Evolutionary conservation across 306 rosid genomes (phyloP), one percentile per base, ranked within the genome.

Genomic region (Castanospermum australe): DNA sequence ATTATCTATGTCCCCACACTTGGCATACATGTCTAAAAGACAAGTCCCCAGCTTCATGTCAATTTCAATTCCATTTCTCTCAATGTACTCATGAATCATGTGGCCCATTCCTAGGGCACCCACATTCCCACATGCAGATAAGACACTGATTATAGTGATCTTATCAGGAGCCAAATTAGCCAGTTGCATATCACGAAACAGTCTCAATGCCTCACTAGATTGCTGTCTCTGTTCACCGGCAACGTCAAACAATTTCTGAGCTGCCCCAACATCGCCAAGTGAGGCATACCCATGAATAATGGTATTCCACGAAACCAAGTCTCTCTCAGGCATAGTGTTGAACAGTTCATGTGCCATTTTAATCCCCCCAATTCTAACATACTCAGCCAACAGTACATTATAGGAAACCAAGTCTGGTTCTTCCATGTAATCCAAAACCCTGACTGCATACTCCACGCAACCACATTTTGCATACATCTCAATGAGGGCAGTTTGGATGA

Each of bases 301-400:
- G 24, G 79, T 79, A 36, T 71, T 79, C 79, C 79, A 79, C 22
- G 83, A 79, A 50, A 71, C 83, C 78, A 79, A 48, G 63, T 79
- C 83, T 51, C 73, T 71, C 21, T 70, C 65, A 21, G 74, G 62
- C 73, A 76, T 76, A 2, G 4, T 51, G 35, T 76, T 59, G 52
- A 76, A 82, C 73, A 82, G 18, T 47, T 82, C 69, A 12, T 32
- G 78, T 28, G 82, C 78, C 67, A 25, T 45, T 61, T 32, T 10
- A 47, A 75, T 57, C 36, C 75, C 72, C 18, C 81, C 71, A 4
- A 24, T 2, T 81, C 56, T 59, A 57, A 75, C 64, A n/a, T 33
- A 67, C 71, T 45, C 81, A 1, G 35, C 44, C 81, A 81, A 59
- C 24, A 81, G 6, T 18, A 75, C 77, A 47, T 81, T 81, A 13